Evolutionary conservation across 2,329 filamentous ascomycete genomes (phyloP), one percentile per base, ranked within the genome.

Genomic region (Apiospora arundinis): DNA sequence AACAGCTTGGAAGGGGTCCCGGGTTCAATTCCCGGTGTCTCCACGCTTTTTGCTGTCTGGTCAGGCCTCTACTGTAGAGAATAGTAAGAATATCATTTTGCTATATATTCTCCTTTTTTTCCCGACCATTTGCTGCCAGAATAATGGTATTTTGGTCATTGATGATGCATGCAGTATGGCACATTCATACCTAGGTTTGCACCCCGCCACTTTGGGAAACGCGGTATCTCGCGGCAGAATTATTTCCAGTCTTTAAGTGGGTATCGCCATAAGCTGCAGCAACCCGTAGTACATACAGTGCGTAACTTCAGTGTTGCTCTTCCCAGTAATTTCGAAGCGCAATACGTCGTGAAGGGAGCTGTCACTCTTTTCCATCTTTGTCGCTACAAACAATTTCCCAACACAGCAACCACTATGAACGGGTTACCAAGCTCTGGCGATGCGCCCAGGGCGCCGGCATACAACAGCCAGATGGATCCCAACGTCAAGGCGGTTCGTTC

Each of bases 401-500:
- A 14, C 52, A 60, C 4, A 44, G 25, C 67, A 67, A 21, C 52
- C 14, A 73, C 18, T 16, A 80, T 80, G 79, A 80, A 78, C 67
- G 75, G 73, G 16, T 65, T 80, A 71, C 76, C 79, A 69, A 76
- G 76, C 71, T 69, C 75, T 25, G 74, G 73, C 46, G 74, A 73
- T 49, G 74, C 71, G 70, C 71, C 77, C 23, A 67, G 71, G 23
- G 75, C 74, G 46, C 42, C 48, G 49, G 67, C 69, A 12, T 67
- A 71, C 67, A 80, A 71, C 67, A 80, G 79, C 74, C 80, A 82
- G 11, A 85, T 86, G 70, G 88, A 90, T 71, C 85, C 88, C 28
- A 85, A 84, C 68, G 81, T 89, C 74, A 89, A 89, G 74, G 83
- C 82, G 70, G 85, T 87, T 63, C n/a, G 56, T 63, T 79, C 69